Conservation (phyloP, 495 filamentous ascomycete genomes). For the Alectoria sarmentosa region DNA sequence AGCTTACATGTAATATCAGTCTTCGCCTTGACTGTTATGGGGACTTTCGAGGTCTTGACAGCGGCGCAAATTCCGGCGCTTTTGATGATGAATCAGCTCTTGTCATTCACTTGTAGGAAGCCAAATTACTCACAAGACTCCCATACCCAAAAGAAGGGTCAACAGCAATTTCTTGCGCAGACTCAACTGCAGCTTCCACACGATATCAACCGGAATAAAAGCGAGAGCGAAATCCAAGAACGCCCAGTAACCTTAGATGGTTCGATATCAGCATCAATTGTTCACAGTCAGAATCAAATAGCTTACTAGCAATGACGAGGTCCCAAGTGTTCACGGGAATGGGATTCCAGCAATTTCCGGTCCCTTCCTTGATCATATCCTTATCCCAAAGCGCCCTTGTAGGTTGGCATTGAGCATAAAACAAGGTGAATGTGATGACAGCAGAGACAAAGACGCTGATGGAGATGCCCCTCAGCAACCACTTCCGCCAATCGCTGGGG, state of each 20-base stretch:
- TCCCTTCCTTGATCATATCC: conserved; percentile 26
- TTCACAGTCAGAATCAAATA: not conserved
- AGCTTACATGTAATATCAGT: conserved; percentile 39
- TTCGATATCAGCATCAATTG: conserved; percentile 9
- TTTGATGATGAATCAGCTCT: not conserved
- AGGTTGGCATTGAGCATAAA: conserved; percentile 40
- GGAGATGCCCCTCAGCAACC: conserved; percentile 22
- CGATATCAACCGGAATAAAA: conserved; percentile 38
- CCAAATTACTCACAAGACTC: conserved; percentile 31
- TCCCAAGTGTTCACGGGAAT: conserved; percentile 32
- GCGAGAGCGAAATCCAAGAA: conserved; percentile 44
- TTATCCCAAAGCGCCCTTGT: conserved; percentile 37
- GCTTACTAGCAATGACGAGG: conserved; percentile 22
- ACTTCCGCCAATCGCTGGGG: conserved; percentile 20
- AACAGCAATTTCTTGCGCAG: conserved; percentile 43
- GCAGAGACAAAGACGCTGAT: conserved; percentile 33
- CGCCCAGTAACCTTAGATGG: conserved; percentile 32
- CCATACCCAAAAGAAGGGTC: conserved; percentile 38
- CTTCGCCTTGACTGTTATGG: conserved; percentile 28
- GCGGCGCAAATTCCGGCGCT: conserved; percentile 29
- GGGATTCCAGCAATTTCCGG: conserved; percentile 31
- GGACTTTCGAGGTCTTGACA: conserved; percentile 40
- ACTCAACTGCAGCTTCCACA: conserved; percentile 39
- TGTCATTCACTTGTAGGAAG: not conserved
- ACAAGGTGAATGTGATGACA: conserved; percentile 35